Conservation (phyloP, 2,329 filamentous ascomycete species). For the Paracorniculantispora psalliotae region DNA sequence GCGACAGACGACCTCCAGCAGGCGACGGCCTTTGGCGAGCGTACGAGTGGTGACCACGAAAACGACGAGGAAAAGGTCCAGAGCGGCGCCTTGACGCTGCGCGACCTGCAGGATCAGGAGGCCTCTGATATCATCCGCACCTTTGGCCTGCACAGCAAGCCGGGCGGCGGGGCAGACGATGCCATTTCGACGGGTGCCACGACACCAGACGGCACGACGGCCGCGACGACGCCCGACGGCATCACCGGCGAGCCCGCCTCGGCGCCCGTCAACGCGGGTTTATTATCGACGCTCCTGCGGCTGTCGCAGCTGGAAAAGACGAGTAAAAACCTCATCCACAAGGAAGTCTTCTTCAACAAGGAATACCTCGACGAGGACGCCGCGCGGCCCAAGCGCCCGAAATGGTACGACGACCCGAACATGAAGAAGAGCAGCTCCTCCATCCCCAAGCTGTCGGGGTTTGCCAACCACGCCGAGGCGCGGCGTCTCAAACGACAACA, state of each 20-base stretch:
- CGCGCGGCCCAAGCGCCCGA: not conserved
- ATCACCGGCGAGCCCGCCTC: not conserved
- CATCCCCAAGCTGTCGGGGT: not conserved
- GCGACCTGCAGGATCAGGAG: conserved; percentile 8
- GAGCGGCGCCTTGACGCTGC: not conserved
- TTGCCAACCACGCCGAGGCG: not conserved
- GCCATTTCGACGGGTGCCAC: not conserved
- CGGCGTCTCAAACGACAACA: not conserved
- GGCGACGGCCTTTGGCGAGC: not conserved
- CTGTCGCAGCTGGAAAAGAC: conserved; percentile 9
- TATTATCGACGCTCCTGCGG: conserved; percentile 1
- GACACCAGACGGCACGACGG: not conserved
- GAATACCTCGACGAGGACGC: conserved; percentile 3
- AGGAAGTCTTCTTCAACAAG: conserved; percentile 7
- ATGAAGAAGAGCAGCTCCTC: not conserved
- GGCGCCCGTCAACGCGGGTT: not conserved
- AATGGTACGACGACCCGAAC: conserved; percentile 7
- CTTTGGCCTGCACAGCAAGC: not conserved
- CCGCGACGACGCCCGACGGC: not conserved
- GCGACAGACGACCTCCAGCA: conserved; percentile 4
- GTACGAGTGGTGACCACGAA: not conserved
- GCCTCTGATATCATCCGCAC: not conserved
- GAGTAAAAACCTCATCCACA: not conserved
- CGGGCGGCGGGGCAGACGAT: not conserved
- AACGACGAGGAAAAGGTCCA: not conserved